Evolutionary conservation across 371 early-diverging fungal species (phyloP).

Genomic region (Mortierella sp.): DNA sequence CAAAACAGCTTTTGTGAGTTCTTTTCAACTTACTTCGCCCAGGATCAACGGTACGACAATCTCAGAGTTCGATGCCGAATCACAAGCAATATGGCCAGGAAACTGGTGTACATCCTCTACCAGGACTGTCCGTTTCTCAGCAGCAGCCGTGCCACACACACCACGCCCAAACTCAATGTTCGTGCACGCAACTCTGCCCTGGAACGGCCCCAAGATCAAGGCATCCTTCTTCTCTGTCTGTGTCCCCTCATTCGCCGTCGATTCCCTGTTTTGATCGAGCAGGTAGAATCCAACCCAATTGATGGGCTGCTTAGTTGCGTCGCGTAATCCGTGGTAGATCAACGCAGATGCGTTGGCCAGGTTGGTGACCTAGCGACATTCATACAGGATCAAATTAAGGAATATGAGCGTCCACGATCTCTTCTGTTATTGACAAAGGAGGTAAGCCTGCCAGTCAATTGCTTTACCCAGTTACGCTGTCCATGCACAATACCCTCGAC

Average conservation of each 20-base stretch:
- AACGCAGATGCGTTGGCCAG: conserved; percentile 84
- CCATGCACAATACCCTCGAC: conserved; percentile 61
- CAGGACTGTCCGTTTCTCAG: conserved; percentile 61
- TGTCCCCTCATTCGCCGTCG: not conserved
- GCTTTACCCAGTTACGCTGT: conserved; percentile 68
- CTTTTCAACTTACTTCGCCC: conserved; percentile 55
- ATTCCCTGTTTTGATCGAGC: conserved; percentile 57
- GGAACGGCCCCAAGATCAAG: conserved; percentile 89
- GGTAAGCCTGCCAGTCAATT: not conserved
- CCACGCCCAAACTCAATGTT: conserved; percentile 85
- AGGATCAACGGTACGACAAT: conserved; percentile 87
- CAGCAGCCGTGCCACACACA: conserved; percentile 89
- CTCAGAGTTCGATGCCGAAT: conserved; percentile 87
- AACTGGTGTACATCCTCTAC: conserved; percentile 86
- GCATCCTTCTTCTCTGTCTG: conserved; percentile 28
- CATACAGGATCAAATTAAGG: not conserved
- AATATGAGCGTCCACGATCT: not conserved
- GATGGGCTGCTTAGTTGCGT: conserved; percentile 78
- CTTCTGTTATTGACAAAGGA: not conserved
- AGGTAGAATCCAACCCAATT: conserved; percentile 95
- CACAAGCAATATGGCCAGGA: conserved; percentile 94
- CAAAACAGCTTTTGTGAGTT: not conserved
- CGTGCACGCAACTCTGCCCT: conserved; percentile 91
- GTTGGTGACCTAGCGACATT: conserved; percentile 67
- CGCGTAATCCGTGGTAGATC: conserved; percentile 80